A percentile compares a stretch with the other conserved stretches of the same genome.
These are phyloP conservation scores for Lolium perenne DNA, from an alignment of 176 grass and related monocot species.

Conservation along the genomic window DNA sequence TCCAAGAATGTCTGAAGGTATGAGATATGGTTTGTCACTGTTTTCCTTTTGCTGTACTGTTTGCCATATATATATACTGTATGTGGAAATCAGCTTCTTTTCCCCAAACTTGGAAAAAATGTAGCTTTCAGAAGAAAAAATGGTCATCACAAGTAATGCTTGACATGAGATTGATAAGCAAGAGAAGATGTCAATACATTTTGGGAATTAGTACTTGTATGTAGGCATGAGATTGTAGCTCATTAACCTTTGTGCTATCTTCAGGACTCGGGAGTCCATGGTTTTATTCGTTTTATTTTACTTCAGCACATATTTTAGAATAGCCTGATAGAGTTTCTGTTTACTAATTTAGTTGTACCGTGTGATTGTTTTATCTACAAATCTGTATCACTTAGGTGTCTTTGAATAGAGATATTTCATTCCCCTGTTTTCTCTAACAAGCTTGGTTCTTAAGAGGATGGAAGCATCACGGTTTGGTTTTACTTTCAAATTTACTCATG, in stretches of 20 bases:
- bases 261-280: background rate
- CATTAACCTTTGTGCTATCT: background rate
- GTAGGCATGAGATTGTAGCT: background rate
- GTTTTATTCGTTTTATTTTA: background rate
- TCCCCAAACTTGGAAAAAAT: background rate
- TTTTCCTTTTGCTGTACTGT: background rate
- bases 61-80: background rate
- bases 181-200: background rate
- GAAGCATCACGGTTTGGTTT: background rate
- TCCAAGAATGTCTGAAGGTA: slow-evolving; percentile 1
- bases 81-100: too few species aligned
- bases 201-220: background rate
- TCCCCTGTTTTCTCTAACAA: background rate
- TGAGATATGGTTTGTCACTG: background rate
- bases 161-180: background rate
- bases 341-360: background rate
- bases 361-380: background rate
- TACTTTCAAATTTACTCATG: background rate
- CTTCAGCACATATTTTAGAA: background rate
- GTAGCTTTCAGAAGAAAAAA: background rate
- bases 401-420: background rate
- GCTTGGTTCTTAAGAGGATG: background rate
- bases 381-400: background rate
- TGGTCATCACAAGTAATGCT: background rate
- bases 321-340: background rate